Percentiles rank a stretch among this genome's conserved stretches.
Evolutionary conservation across 306 rosid species (phyloP).

Genomic region (Inga leiocalycina): DNA sequence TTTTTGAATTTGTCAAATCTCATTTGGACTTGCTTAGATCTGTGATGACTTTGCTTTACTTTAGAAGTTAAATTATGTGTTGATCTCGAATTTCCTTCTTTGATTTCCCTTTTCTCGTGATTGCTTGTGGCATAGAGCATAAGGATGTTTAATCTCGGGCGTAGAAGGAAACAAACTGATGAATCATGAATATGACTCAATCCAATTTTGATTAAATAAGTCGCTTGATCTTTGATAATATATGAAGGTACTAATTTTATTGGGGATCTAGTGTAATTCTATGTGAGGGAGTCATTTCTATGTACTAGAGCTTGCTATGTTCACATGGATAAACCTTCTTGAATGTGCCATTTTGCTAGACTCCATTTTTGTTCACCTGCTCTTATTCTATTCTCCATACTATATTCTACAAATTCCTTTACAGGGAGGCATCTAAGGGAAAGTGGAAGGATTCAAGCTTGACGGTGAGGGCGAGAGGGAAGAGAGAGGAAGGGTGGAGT

Average conservation of each 20-base stretch:
- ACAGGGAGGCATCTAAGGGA: too few species aligned
- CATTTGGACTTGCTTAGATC: constrained; percentile 48
- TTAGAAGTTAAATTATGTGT: background rate
- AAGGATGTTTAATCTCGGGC: constrained; percentile 28
- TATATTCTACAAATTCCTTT: too few species aligned
- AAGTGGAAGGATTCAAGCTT: too few species aligned
- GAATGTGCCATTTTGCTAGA: background rate
- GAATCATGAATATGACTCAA: constrained; percentile 29
- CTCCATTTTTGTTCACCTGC: background rate
- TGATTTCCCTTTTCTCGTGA: background rate
- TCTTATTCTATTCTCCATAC: too few species aligned
- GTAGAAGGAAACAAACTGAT: constrained; percentile 22
- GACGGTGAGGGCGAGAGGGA: too few species aligned
- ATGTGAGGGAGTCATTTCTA: constrained; percentile 30
- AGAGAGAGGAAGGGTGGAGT: too few species aligned
- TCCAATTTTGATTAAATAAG: constrained; percentile 29
- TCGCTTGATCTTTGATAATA: constrained; percentile 16
- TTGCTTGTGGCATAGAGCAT: constrained; percentile 22
- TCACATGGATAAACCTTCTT: background rate
- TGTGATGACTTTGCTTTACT: constrained; percentile 34
- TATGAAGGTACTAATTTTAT: background rate
- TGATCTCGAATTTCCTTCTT: constrained; percentile 5
- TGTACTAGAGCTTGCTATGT: background rate
- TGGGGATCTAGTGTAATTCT: constrained; percentile 21
- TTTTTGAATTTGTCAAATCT: constrained; percentile 40